phyloP scores from a whole-genome alignment of 108 stramenopile species.

The Skeletonema costatum region DNA sequence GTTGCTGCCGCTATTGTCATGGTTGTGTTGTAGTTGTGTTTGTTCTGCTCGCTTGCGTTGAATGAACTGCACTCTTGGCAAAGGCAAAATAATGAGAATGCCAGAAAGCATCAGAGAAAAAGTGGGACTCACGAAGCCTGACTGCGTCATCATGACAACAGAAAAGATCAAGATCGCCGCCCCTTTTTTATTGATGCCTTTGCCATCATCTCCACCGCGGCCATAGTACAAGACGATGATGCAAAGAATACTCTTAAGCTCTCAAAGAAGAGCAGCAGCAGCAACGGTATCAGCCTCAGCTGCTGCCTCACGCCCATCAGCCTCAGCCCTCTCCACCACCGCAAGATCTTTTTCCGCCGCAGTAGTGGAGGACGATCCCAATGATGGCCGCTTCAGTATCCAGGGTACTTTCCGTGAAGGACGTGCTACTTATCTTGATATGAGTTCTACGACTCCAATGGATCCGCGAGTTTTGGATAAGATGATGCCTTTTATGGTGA shows the following conservation, averaged over 20 bases:
- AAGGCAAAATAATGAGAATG: background rate
- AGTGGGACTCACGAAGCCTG: no score
- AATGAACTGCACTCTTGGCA: background rate
- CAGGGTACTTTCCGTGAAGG: constrained; percentile 75
- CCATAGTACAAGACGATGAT: background rate
- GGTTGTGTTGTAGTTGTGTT: no score
- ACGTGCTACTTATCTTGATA: constrained; percentile 87
- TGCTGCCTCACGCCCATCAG: background rate
- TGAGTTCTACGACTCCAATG: constrained; percentile 95
- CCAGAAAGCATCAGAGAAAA: background rate
- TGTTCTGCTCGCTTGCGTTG: background rate
- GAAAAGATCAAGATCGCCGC: no score
- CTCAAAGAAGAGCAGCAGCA: background rate
- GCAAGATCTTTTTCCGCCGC: background rate
- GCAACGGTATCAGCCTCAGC: background rate
- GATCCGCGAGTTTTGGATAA: constrained; percentile 99
- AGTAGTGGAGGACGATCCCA: background rate
- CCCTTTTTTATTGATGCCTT: background rate
- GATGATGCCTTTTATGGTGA: constrained; percentile 96
- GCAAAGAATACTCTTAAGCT: constrained; percentile 4
- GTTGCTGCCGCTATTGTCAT: background rate
- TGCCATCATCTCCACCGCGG: background rate
- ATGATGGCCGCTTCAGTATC: constrained; percentile 52
- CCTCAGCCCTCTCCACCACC: background rate
- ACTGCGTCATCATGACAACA: no score